These are phyloP conservation scores for Sporothrix globosa DNA, from an alignment of 2,329 filamentous ascomycete species.

Conservation along the genomic window DNA sequence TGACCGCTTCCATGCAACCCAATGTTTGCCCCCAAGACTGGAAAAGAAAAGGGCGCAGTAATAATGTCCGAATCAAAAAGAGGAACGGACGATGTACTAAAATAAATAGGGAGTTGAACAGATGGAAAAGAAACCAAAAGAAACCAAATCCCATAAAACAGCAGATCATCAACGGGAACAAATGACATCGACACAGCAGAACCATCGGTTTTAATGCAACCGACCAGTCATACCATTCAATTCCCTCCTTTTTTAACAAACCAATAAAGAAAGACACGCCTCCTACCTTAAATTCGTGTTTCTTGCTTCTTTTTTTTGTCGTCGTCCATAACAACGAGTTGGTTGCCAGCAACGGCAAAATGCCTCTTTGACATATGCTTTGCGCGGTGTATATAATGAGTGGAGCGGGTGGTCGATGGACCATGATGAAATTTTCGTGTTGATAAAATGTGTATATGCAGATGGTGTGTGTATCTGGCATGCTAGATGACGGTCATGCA, in stretches of 20 bases:
- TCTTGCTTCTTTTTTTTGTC: slow-evolving; percentile 19
- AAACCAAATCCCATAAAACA: not conserved
- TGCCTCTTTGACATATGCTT: slow-evolving; percentile 21
- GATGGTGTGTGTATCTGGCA: slow-evolving; percentile 3
- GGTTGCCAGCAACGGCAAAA: not conserved
- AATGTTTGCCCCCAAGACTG: not conserved
- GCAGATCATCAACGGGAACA: not conserved
- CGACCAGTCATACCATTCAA: not conserved
- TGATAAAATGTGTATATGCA: not conserved
- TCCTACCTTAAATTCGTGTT: slow-evolving; percentile 23
- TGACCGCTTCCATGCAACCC: slow-evolving; percentile 33
- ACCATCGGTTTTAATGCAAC: not conserved
- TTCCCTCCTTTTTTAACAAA: not conserved
- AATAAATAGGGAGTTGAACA: slow-evolving; percentile 5
- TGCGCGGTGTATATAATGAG: slow-evolving; percentile 28
- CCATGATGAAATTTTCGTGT: not conserved
- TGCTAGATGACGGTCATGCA: not conserved
- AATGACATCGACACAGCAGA: not conserved
- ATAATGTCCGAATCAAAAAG: not conserved
- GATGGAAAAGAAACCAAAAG: not conserved
- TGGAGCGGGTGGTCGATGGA: slow-evolving; percentile 31
- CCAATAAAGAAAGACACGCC: not conserved
- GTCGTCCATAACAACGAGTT: slow-evolving; percentile 5
- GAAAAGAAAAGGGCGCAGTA: slow-evolving; percentile 2
- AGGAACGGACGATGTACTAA: slow-evolving; percentile 13